These are phyloP conservation scores for Trichoderma sp. DNA, from an alignment of 2,329 filamentous ascomycete species.

Conservation along the genomic window DNA sequence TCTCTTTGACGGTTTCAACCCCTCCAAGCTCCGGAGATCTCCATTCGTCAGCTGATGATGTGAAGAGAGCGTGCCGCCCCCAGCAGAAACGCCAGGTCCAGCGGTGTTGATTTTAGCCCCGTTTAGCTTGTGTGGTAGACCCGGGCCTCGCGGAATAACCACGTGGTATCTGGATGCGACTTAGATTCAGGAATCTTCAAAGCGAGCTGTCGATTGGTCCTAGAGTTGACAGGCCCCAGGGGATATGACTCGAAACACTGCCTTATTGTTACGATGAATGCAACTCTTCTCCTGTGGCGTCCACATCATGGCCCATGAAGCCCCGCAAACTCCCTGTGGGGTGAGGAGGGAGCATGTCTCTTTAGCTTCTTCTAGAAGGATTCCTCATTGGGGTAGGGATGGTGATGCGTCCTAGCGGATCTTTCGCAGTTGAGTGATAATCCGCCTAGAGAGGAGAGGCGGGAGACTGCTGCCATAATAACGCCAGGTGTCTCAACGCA, in stretches of 20 bases:
- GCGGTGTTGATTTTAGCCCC: background rate
- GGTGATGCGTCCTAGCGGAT: background rate
- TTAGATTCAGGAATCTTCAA: background rate
- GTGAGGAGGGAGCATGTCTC: background rate
- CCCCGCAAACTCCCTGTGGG: background rate
- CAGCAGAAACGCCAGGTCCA: background rate
- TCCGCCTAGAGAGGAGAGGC: background rate
- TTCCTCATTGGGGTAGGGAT: background rate
- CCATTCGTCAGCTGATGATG: background rate
- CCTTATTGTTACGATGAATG: background rate
- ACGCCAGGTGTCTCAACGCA: background rate
- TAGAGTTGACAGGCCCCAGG: background rate
- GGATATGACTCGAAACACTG: background rate
- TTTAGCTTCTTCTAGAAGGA: background rate
- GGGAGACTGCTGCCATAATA: background rate
- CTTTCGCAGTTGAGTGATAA: background rate
- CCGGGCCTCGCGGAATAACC: background rate
- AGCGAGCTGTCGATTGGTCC: background rate
- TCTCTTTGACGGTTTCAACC: background rate
- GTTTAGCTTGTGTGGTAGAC: background rate
- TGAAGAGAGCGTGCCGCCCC: background rate
- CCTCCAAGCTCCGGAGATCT: background rate
- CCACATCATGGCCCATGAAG: background rate
- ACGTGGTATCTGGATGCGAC: background rate
- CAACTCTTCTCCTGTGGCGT: background rate